A percentile compares a stretch with the other conserved stretches of the same genome.
Conservation (phyloP, 345 rosid genomes). For the Cardamine resedifolia region DNA sequence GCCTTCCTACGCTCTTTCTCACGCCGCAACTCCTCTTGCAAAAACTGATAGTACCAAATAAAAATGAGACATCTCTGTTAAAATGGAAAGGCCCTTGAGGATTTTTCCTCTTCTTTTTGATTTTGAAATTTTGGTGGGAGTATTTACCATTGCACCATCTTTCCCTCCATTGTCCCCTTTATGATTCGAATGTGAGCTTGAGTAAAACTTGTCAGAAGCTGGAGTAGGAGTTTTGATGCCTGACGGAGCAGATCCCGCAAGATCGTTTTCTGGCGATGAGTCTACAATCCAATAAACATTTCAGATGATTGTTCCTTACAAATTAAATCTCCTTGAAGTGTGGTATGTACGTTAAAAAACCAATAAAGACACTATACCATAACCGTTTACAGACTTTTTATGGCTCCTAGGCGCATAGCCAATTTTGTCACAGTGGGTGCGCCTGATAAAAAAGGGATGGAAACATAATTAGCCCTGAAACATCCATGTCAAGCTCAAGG, state of each 20-base stretch:
- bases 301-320: conserved; percentile 20
- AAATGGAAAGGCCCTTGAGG: conserved; percentile 10
- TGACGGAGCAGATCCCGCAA: conserved; percentile 29
- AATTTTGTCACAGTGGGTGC: conserved; percentile 63
- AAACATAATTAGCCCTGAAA: conserved; percentile 20
- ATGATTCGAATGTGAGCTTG: conserved; percentile 34
- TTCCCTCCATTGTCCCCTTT: conserved; percentile 39
- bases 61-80: background rate
- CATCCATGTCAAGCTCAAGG: conserved; percentile 10
- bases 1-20: conserved; percentile 53
- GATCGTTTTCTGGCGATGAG: conserved; percentile 47
- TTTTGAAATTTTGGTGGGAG: conserved; percentile 26
- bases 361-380: conserved; percentile 38
- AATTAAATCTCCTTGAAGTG: background rate
- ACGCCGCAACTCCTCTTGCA: conserved; percentile 41
- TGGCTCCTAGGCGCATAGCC: conserved; percentile 71
- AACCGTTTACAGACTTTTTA: conserved; percentile 38
- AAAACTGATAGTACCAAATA: conserved; percentile 15
- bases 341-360: conserved; percentile 6
- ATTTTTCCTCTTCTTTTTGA: conserved; percentile 7
- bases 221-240: conserved; percentile 29
- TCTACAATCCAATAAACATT: conserved; percentile 38
- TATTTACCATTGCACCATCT: conserved; percentile 32
- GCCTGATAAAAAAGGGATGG: conserved; percentile 44
- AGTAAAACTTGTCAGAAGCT: conserved; percentile 42